Evolutionary conservation across 371 early-diverging fungal genomes (phyloP).

Genomic region (Apophysomyces ossiformis): DNA sequence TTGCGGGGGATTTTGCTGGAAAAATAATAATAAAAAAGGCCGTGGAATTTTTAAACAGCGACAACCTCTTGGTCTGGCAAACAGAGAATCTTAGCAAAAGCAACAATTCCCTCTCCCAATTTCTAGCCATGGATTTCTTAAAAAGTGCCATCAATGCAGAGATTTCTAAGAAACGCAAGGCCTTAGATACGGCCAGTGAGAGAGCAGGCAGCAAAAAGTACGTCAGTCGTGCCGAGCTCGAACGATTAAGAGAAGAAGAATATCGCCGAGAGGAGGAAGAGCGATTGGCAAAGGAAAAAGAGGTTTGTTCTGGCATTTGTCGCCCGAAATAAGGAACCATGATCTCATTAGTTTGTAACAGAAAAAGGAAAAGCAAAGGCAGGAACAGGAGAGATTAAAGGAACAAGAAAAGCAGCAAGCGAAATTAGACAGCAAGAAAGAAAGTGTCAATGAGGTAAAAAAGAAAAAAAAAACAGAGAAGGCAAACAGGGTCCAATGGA

Average conservation of each 20-base stretch:
- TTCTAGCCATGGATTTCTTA: constrained; percentile 66
- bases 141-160: constrained; percentile 66
- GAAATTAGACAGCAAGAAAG: constrained; percentile 22
- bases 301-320: constrained; percentile 23
- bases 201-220: constrained; percentile 63
- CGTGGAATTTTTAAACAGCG: no score
- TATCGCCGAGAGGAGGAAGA: constrained; percentile 63
- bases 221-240: constrained; percentile 78
- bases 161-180: constrained; percentile 70
- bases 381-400: constrained; percentile 35
- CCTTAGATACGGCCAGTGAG: constrained; percentile 39
- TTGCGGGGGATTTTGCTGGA: no score
- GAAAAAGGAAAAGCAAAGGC: constrained; percentile 42
- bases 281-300: constrained; percentile 53
- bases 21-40: no score
- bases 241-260: constrained; percentile 70
- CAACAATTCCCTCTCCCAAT: background rate
- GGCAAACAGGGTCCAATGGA: no score
- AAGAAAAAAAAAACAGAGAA: background rate
- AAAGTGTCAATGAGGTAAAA: constrained; percentile 18
- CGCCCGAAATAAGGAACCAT: background rate
- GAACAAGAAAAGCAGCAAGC: constrained; percentile 30
- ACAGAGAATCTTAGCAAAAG: no score
- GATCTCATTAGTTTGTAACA: constrained; percentile 12
- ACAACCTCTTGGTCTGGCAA: no score